Percentiles rank a stretch among this genome's conserved stretches.
Conservation (phyloP, 768 basidiomycete species). For the Suillus subalutaceus region DNA sequence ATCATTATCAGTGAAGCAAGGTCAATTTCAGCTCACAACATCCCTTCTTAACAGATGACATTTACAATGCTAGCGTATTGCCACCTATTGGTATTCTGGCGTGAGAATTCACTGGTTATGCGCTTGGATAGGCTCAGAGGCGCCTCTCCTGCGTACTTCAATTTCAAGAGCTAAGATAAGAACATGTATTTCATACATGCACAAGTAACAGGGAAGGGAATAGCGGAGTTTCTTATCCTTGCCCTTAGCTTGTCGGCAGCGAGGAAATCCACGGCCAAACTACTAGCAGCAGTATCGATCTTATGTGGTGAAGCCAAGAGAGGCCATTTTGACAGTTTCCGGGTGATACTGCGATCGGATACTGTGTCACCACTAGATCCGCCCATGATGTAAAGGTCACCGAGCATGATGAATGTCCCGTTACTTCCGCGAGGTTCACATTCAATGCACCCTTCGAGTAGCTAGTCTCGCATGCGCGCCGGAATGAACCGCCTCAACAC, state of each 20-base stretch:
- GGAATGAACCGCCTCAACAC: constrained; percentile 85
- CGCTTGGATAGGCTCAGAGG: too few species aligned
- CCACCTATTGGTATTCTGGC: too few species aligned
- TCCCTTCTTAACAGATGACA: not conserved
- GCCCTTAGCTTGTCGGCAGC: not conserved
- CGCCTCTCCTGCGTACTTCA: not conserved
- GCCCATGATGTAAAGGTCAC: not conserved
- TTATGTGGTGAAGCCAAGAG: not conserved
- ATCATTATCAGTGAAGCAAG: too few species aligned
- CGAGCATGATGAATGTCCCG: not conserved
- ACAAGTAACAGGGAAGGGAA: not conserved
- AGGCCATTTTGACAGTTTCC: not conserved
- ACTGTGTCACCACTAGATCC: not conserved
- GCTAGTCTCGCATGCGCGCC: constrained; percentile 87
- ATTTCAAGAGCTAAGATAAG: not conserved
- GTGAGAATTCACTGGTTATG: not conserved
- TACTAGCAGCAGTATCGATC: not conserved
- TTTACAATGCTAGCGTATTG: not conserved
- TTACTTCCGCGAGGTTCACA: not conserved
- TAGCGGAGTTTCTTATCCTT: not conserved
- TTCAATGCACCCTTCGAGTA: not conserved
- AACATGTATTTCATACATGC: not conserved
- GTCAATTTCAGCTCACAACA: not conserved
- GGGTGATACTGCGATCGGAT: not conserved
- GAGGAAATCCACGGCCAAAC: not conserved